Evolutionary conservation across 495 filamentous ascomycete species (phyloP), one percentile per base, ranked within the genome.

Genomic region (Cercophora sp.): DNA sequence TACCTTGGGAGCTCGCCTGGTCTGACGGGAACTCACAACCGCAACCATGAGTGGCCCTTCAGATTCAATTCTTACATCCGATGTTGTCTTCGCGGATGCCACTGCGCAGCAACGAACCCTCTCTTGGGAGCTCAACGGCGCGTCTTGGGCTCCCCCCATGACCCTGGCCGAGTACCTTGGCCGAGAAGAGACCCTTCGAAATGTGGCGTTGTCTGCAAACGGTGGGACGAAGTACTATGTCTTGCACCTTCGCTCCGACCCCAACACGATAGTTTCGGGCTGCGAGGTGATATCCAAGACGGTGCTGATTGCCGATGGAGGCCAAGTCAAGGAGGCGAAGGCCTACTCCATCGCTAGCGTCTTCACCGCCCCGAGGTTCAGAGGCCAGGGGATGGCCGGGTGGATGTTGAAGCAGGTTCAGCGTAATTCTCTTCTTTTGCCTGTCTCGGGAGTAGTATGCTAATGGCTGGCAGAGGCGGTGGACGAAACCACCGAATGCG

Each of bases 71-170:
- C n/a, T n/a, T n/a, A n/a, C n/a, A n/a, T n/a, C n/a, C n/a, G 49
- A 57, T 18, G 50, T 57, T 18, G 25, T 54, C 46, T 52, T 60
- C 39, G 24, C 54, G 39, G 36, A 45, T 16, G 58, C 58, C 22
- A 57, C 54, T 24, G 48, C 54, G 24, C 45, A 51, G 8, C 58
- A 60, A 24, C 54, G 58, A 20, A 46, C n/a, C 15, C 54, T 60
- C 18, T 53, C 49, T 24, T 60, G 58, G 58, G 25, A 47, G 24
- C 58, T 60, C 48, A 60, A 60, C 54, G 54, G 49, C 44, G 54
- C 46, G 22, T 53, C 58, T 8, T 60, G 58, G 58, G 58, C 58
- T 8, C 29, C 27, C 13, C 58, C 58, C 36, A 53, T 60, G 49
- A 57, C 44, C 16, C 13, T 60, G 8, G 46, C 41, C 5, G 43